phyloP scores from a whole-genome alignment of 768 basidiomycete species.

The Russula olivacea region DNA sequence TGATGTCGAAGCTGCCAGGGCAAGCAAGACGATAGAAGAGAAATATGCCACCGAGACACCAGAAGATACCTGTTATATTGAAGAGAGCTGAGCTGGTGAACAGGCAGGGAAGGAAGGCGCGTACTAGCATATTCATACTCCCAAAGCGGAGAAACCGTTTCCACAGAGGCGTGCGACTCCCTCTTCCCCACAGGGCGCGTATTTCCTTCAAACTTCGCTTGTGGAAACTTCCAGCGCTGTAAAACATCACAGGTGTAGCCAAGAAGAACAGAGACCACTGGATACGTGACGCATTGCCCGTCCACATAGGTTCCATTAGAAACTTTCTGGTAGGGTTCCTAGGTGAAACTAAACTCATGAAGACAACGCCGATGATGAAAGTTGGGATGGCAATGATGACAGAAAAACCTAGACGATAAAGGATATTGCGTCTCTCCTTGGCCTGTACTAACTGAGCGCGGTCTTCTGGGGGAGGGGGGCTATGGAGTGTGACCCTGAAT shows the following conservation, averaged over 20 bases:
- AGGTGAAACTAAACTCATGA: constrained; percentile 57
- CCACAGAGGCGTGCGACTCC: constrained; percentile 48
- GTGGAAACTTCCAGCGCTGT: constrained; percentile 55
- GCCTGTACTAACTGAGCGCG: constrained; percentile 52
- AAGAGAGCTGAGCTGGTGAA: too few species aligned
- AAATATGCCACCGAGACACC: constrained; percentile 76
- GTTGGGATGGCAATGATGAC: constrained; percentile 65
- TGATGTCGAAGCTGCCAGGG: constrained; percentile 44
- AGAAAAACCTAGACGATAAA: constrained; percentile 52
- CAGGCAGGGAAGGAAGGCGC: constrained; percentile 17
- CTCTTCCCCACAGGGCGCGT: constrained; percentile 48
- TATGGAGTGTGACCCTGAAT: constrained; percentile 42
- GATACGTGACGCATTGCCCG: constrained; percentile 50
- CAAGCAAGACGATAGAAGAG: constrained; percentile 64
- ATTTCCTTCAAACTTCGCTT: constrained; percentile 51
- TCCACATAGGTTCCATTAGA: constrained; percentile 57
- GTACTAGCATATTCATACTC: constrained; percentile 79
- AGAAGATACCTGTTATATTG: constrained; percentile 40
- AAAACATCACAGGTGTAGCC: constrained; percentile 66
- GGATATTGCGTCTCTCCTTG: constrained; percentile 48
- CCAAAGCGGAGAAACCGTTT: constrained; percentile 66
- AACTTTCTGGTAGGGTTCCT: constrained; percentile 42
- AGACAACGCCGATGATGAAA: constrained; percentile 72
- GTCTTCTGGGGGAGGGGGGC: constrained; percentile 55
- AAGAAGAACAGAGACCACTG: constrained; percentile 63